Base-by-base conservation (phyloP, 2,329 filamentous ascomycete genomes). In the Penicillium paneum region DNA sequence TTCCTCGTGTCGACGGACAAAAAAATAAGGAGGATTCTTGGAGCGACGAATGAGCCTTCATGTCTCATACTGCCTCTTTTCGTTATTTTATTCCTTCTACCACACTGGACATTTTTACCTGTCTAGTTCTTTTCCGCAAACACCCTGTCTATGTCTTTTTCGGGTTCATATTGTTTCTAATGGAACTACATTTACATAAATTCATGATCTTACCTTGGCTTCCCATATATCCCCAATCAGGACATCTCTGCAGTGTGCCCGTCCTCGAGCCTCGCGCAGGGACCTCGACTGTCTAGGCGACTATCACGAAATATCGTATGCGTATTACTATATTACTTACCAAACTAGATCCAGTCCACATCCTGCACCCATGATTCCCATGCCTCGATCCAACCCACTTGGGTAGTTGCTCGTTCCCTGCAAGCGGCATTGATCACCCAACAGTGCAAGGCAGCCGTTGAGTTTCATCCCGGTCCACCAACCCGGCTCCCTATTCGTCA, bases 131-230 rank as follows among this genome's bases (percentile, higher is more conserved):
- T 35, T 56, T 57, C 40, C 52, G 26, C 38, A n/a, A 35, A 34
- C 35, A 35, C 41, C 42, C 40, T 58, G 57, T 59, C 48, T 48
- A 58, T 54, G 51, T 60, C 42, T 59, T 61, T 59, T 46, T 50
- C 55, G 59, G 59, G 56, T 61, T 44, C 51, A 64, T 63, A 61
- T 64, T 62, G 49, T 63, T 50, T 62, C 49, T 58, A 64, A 62
- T 64, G 61, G 49, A 61, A 56, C 52, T 55, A 48, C 56, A 44
- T 54, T 57, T 54, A 52, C 56, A 54, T 59, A 48, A 55, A 57
- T 48, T 49, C 38, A 63, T 47, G 49, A 56, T 39, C 52, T 53
- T 46, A 21, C 54, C 41, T 44, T 44, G 54, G 15, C n/a, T 40
- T 19, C 21, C 43, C 38, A 48, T 49, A 47, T 26, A 21, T 45